These are phyloP conservation scores for Malassezia caprae DNA, from an alignment of 1,284 basidiomycete genomes.

Conservation along the genomic window DNA sequence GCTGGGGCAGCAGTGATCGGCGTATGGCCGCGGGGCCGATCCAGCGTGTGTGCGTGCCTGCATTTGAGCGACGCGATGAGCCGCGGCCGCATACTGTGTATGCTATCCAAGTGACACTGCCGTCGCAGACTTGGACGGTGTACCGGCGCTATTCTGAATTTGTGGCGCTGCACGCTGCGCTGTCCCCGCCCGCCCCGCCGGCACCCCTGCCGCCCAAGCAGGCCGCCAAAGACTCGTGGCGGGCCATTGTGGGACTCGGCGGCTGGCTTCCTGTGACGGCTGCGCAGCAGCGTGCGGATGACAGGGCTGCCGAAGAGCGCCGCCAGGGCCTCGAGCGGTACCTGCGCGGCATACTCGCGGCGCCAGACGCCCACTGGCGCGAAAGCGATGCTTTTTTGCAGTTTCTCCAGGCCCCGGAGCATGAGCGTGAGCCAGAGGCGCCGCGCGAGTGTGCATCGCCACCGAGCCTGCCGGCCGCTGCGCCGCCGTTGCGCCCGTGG, in stretches of 20 bases:
- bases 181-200: constrained; percentile 66
- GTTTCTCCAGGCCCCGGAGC: constrained; percentile 68
- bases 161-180: constrained; percentile 68
- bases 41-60: constrained; percentile 42
- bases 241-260: constrained; percentile 29
- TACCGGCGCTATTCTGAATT: constrained; percentile 90
- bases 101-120: constrained; percentile 59
- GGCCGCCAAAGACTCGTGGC: constrained; percentile 51
- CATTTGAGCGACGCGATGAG: constrained; percentile 40
- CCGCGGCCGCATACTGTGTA: constrained; percentile 62
- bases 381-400: constrained; percentile 67
- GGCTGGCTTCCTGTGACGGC: constrained; percentile 9
- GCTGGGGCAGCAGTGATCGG: not conserved
- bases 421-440: not conserved
- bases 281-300: constrained; percentile 14
- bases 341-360: constrained; percentile 69
- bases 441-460: not conserved
- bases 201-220: constrained; percentile 70
- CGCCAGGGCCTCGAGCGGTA: constrained; percentile 68
- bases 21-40: constrained; percentile 28
- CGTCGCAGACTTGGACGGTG: constrained; percentile 81
- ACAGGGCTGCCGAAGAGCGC: constrained; percentile 62
- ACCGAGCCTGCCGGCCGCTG: not conserved
- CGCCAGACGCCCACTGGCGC: constrained; percentile 72
- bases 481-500: not conserved